Evolutionary conservation across 306 rosid species (phyloP).

Genomic region (Trichosanthes cucumerina): DNA sequence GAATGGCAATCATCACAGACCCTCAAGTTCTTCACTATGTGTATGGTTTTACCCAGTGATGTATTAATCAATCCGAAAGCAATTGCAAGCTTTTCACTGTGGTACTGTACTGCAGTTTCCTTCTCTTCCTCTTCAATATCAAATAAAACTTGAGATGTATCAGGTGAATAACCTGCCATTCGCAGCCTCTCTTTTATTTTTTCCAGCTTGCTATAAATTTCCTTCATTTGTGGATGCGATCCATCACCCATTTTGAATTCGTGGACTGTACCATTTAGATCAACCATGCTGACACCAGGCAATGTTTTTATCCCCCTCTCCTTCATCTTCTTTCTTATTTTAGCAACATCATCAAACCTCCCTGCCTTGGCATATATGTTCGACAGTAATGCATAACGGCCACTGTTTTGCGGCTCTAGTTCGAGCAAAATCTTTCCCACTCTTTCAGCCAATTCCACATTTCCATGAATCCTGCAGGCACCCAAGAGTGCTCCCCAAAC

Average conservation of each 20-base stretch:
- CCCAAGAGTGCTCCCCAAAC: slow-evolving; percentile 49
- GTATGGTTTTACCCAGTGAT: slow-evolving; percentile 39
- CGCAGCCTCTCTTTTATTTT: slow-evolving; percentile 31
- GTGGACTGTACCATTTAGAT: slow-evolving; percentile 34
- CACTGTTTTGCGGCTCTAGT: slow-evolving; percentile 43
- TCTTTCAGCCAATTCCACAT: slow-evolving; percentile 39
- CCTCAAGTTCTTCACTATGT: slow-evolving; percentile 44
- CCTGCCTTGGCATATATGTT: slow-evolving; percentile 51
- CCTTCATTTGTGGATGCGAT: slow-evolving; percentile 37
- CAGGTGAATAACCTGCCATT: slow-evolving; percentile 40
- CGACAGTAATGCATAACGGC: slow-evolving; percentile 44
- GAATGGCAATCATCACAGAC: slow-evolving; percentile 55
- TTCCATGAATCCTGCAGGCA: slow-evolving; percentile 45
- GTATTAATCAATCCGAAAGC: slow-evolving; percentile 46
- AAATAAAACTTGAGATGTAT: slow-evolving; percentile 32
- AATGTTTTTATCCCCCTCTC: slow-evolving; percentile 41
- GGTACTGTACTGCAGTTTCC: slow-evolving; percentile 34
- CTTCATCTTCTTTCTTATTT: slow-evolving; percentile 43
- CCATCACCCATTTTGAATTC: slow-evolving; percentile 51
- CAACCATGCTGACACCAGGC: slow-evolving; percentile 43
- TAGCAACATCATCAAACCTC: slow-evolving; percentile 35
- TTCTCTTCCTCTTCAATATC: slow-evolving; percentile 54
- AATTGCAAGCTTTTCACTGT: slow-evolving; percentile 54
- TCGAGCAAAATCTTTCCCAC: slow-evolving; percentile 42
- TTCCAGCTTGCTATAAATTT: slow-evolving; percentile 29